phyloP scores from a whole-genome alignment of 2,329 filamentous ascomycete species.

The Colletotrichum phormii region DNA sequence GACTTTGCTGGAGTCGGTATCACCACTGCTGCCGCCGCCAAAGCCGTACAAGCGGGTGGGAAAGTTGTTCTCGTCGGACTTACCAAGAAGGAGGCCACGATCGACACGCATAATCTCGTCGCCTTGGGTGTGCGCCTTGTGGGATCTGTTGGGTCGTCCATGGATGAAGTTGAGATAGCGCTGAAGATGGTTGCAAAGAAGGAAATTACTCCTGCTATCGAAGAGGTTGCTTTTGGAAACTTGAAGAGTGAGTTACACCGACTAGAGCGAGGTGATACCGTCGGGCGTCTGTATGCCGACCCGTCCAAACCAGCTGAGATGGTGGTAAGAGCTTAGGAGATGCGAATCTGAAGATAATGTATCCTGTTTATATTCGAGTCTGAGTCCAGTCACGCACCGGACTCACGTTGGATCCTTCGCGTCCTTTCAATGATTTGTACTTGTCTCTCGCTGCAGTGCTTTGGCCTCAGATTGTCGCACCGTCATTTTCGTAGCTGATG shows the following conservation, averaged over 20 bases:
- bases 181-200: not conserved
- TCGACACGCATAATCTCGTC: not conserved
- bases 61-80: conserved; percentile 23
- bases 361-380: no score
- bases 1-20: conserved; percentile 13
- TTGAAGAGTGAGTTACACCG: not conserved
- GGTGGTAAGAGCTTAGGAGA: not conserved
- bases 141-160: not conserved
- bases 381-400: no score
- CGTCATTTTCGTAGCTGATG: no score
- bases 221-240: not conserved
- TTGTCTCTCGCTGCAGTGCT: no score
- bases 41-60: not conserved
- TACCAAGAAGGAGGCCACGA: not conserved
- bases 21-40: not conserved
- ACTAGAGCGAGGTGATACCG: not conserved
- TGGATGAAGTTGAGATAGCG: not conserved
- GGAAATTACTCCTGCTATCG: not conserved
- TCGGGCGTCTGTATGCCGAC: not conserved
- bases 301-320: not conserved
- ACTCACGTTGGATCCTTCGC: no score
- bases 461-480: no score
- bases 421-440: no score
- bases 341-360: not conserved
- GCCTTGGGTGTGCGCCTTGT: not conserved